phyloP scores from a whole-genome alignment of 805 yeast species.

The Kodamaea laetipori region DNA sequence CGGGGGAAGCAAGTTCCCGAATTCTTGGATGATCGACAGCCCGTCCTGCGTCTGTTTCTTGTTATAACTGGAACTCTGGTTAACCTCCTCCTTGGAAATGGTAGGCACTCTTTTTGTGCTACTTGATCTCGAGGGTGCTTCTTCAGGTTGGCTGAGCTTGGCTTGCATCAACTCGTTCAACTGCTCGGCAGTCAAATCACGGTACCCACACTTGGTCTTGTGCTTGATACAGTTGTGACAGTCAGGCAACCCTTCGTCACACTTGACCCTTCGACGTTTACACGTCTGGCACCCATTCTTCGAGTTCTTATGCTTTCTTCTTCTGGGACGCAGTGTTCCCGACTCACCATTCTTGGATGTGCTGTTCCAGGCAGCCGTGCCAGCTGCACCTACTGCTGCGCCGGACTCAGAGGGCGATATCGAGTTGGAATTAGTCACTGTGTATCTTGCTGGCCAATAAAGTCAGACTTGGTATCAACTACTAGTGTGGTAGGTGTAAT shows the following conservation, averaged over 20 bases:
- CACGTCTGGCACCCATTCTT: constrained; percentile 52
- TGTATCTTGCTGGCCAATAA: background rate
- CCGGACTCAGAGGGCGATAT: constrained; percentile 1
- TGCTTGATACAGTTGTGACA: constrained; percentile 45
- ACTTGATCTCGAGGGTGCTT: background rate
- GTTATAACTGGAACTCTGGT: constrained; percentile 6
- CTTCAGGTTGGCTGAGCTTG: constrained; percentile 16
- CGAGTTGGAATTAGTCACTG: background rate
- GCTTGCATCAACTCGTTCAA: constrained; percentile 28
- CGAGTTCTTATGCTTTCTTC: constrained; percentile 29
- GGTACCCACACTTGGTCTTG: constrained; percentile 41
- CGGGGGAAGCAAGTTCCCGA: constrained; percentile 35
- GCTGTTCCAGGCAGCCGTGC: background rate
- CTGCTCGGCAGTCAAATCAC: constrained; percentile 36
- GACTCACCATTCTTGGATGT: background rate
- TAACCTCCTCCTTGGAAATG: constrained; percentile 10
- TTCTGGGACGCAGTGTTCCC: constrained; percentile 13
- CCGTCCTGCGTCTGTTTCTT: constrained; percentile 2
- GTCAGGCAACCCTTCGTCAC: constrained; percentile 43
- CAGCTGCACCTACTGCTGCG: background rate
- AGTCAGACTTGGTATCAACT: no score
- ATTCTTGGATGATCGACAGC: constrained; percentile 26
- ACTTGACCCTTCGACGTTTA: constrained; percentile 52
- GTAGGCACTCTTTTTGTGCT: constrained; percentile 2
- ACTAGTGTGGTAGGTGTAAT: no score